A percentile compares a stretch with the other conserved stretches of the same genome.
phyloP scores from a whole-genome alignment of 805 yeast species.

The Sporopachydermia lactativora region DNA sequence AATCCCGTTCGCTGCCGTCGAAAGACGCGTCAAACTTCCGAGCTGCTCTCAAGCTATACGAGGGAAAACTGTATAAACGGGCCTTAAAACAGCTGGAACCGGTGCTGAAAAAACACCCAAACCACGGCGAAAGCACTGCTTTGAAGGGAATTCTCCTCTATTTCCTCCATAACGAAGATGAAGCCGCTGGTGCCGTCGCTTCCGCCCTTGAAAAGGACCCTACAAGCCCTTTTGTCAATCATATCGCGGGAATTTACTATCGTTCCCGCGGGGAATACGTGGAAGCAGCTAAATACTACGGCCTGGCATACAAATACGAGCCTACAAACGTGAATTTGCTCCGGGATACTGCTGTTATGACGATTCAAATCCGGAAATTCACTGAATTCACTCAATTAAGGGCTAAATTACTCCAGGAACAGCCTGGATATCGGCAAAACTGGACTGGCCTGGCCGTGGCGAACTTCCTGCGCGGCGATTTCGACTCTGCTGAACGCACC shows the following conservation, averaged over 20 bases:
- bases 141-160: constrained; percentile 65
- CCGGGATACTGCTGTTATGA: constrained; percentile 70
- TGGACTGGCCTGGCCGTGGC: constrained; percentile 88
- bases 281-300: constrained; percentile 69
- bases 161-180: constrained; percentile 42
- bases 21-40: constrained; percentile 70
- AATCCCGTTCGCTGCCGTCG: constrained; percentile 18
- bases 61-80: constrained; percentile 75
- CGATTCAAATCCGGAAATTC: constrained; percentile 68
- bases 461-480: constrained; percentile 59
- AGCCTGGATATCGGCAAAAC: constrained; percentile 74
- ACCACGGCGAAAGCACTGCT: constrained; percentile 70
- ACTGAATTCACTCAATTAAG: constrained; percentile 49
- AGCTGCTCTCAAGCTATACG: constrained; percentile 74
- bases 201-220: constrained; percentile 49
- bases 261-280: constrained; percentile 52
- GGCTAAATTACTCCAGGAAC: constrained; percentile 50
- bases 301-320: constrained; percentile 62
- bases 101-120: constrained; percentile 59
- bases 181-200: constrained; percentile 45
- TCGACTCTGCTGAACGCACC: constrained; percentile 54
- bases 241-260: constrained; percentile 75
- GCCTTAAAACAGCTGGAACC: constrained; percentile 64
- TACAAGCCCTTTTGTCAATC: constrained; percentile 60
- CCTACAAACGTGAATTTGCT: constrained; percentile 65